Conservation (phyloP, 805 yeast species). For the Wickerhamomyces mucosus region DNA sequence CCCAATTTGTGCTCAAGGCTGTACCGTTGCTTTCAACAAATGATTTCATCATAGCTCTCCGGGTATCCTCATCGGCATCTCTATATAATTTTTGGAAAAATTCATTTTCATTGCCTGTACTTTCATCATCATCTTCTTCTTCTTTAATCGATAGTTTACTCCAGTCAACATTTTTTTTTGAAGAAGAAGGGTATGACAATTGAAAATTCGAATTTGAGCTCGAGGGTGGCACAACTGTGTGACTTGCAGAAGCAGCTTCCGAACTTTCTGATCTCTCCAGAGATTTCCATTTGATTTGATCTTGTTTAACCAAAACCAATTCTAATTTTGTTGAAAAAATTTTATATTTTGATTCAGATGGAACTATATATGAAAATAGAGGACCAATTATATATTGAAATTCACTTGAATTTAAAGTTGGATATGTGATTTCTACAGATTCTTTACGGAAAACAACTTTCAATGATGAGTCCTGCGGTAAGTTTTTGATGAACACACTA, state of each 20-base stretch:
- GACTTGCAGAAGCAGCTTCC: constrained; percentile 2
- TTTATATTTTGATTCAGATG: constrained; percentile 32
- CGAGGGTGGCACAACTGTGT: too few relatives aligned
- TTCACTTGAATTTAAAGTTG: constrained; percentile 39
- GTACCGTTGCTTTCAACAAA: constrained; percentile 93
- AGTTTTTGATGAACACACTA: constrained; percentile 60
- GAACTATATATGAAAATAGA: constrained; percentile 40
- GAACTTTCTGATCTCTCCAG: constrained; percentile 23
- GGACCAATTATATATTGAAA: constrained; percentile 50
- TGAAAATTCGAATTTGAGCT: not conserved
- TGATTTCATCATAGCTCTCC: constrained; percentile 94
- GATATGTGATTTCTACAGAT: constrained; percentile 36
- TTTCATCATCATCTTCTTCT: constrained; percentile 36
- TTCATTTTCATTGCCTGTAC: constrained; percentile 42
- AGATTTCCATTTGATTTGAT: constrained; percentile 41
- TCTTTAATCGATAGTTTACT: constrained; percentile 39
- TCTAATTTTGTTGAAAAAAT: constrained; percentile 73
- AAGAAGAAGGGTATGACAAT: constrained; percentile 48
- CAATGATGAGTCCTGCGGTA: constrained; percentile 39
- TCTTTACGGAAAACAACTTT: constrained; percentile 29
- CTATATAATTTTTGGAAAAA: constrained; percentile 71
- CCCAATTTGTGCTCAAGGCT: constrained; percentile 88
- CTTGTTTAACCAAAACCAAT: constrained; percentile 42
- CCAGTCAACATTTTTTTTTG: constrained; percentile 64
- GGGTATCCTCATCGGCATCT: constrained; percentile 79